Evolutionary conservation across 164 flowering plant genomes (phyloP).

Genomic region (Taxillus chinensis): DNA sequence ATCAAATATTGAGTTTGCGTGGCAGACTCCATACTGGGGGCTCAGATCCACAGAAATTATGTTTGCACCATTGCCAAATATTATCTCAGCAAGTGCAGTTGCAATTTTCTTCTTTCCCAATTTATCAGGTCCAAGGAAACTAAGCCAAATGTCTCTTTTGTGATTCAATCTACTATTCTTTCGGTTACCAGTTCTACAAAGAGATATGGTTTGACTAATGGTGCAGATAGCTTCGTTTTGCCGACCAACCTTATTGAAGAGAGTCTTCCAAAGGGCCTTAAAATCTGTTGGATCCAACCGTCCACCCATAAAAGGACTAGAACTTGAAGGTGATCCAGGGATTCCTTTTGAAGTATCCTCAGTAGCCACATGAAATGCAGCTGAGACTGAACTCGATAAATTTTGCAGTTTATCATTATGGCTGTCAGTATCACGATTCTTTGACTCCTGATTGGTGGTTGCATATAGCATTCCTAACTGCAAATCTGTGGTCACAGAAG

Average conservation of each 20-base stretch:
- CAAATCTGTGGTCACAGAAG: constrained; percentile 5
- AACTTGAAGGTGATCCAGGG: too few relatives aligned
- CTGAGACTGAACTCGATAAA: constrained; percentile 11
- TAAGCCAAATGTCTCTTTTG: constrained; percentile 12
- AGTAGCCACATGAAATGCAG: constrained; percentile 1
- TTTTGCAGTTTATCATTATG: background rate
- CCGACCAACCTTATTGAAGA: constrained; percentile 11
- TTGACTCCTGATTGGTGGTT: constrained; percentile 4
- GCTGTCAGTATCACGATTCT: background rate
- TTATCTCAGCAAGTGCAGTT: constrained; percentile 14
- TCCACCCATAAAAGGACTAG: background rate
- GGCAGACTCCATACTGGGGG: constrained; percentile 7
- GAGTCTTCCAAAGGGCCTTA: constrained; percentile 11
- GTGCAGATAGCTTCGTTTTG: constrained; percentile 14
- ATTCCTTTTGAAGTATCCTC: constrained; percentile 1
- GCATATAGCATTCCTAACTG: background rate
- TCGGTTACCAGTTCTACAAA: constrained; percentile 1
- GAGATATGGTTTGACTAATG: constrained; percentile 13
- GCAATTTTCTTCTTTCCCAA: constrained; percentile 15
- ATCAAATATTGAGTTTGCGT: constrained; percentile 11
- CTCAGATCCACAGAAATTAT: constrained; percentile 15
- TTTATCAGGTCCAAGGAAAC: constrained; percentile 15
- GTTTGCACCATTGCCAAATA: constrained; percentile 6
- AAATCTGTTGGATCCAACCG: constrained; percentile 8
- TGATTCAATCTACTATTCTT: constrained; percentile 5